These are phyloP conservation scores for Sarocladium strictum DNA, from an alignment of 2,329 filamentous ascomycete species.

Conservation along the genomic window DNA sequence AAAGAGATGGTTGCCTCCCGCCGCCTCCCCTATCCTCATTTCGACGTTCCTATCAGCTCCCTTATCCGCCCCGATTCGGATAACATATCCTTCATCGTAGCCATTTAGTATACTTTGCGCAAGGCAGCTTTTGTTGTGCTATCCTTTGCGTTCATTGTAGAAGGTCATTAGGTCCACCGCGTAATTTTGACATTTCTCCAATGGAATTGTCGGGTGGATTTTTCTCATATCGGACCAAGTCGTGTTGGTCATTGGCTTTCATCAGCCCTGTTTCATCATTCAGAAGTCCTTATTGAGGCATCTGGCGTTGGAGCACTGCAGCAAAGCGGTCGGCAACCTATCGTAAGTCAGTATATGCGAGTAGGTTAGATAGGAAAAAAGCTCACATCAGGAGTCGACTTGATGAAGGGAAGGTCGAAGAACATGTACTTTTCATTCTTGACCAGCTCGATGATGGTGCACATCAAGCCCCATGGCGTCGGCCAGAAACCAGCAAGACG, in stretches of 20 bases:
- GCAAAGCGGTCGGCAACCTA: slow-evolving; percentile 28
- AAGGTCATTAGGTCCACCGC: background rate
- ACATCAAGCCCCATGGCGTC: slow-evolving; percentile 91
- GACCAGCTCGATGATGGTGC: slow-evolving; percentile 80
- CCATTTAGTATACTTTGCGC: background rate
- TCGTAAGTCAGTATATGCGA: slow-evolving; percentile 1
- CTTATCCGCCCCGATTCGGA: background rate
- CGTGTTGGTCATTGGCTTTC: background rate
- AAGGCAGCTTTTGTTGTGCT: background rate
- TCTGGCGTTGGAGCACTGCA: slow-evolving; percentile 17
- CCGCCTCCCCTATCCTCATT: background rate
- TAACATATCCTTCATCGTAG: background rate
- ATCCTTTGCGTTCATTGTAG: background rate
- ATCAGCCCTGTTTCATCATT: background rate
- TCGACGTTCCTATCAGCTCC: background rate
- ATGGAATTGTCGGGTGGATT: background rate
- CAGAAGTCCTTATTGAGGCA: slow-evolving; percentile 6
- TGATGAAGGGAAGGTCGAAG: slow-evolving; percentile 89
- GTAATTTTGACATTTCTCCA: background rate
- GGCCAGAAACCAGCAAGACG: slow-evolving; percentile 83
- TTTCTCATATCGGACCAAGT: background rate
- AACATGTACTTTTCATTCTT: slow-evolving; percentile 90
- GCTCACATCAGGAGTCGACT: slow-evolving; percentile 76
- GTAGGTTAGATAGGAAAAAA: background rate
- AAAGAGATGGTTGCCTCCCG: background rate